Conservation (phyloP, 352 stramenopile genomes). For the Phytophthora crassamura region DNA sequence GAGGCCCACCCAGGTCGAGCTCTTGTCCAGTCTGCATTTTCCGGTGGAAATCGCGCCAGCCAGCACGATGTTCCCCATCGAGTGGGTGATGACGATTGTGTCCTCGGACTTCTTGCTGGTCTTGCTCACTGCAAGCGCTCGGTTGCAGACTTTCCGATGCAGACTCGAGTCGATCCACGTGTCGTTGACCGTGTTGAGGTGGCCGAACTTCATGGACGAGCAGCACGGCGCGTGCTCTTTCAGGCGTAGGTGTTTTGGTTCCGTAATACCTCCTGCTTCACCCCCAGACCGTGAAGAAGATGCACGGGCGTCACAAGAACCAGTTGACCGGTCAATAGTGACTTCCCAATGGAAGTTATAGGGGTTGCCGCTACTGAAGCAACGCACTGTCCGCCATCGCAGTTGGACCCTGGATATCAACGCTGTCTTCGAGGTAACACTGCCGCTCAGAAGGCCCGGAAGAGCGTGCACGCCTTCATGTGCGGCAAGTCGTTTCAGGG, state of each 20-base stretch:
- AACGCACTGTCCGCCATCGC: background rate
- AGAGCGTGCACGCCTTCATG: too few relatives aligned
- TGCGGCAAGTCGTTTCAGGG: too few relatives aligned
- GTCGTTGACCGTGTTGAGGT: slow-evolving; percentile 3
- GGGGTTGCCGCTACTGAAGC: background rate
- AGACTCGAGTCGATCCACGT: background rate
- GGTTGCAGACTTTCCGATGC: slow-evolving; percentile 12
- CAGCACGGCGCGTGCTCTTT: slow-evolving; percentile 9
- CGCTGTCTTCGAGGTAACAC: too few relatives aligned
- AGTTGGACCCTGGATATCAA: too few relatives aligned
- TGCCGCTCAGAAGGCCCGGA: too few relatives aligned
- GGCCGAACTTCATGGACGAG: slow-evolving; percentile 5
- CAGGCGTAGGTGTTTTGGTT: slow-evolving; percentile 1
- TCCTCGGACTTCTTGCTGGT: background rate
- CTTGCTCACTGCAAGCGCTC: slow-evolving; percentile 1
- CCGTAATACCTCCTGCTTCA: background rate
- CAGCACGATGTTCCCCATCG: slow-evolving; percentile 11
- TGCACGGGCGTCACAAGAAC: slow-evolving; percentile 15
- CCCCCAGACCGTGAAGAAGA: slow-evolving; percentile 16
- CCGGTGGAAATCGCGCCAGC: slow-evolving; percentile 16
- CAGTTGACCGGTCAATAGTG: slow-evolving; percentile 1
- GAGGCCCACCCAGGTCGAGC: slow-evolving; percentile 32
- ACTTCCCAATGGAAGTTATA: slow-evolving; percentile 3
- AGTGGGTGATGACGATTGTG: slow-evolving; percentile 13
- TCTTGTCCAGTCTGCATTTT: slow-evolving; percentile 17